Base-by-base conservation (phyloP, 129 eudicot genomes). In the Mikania micrantha region DNA sequence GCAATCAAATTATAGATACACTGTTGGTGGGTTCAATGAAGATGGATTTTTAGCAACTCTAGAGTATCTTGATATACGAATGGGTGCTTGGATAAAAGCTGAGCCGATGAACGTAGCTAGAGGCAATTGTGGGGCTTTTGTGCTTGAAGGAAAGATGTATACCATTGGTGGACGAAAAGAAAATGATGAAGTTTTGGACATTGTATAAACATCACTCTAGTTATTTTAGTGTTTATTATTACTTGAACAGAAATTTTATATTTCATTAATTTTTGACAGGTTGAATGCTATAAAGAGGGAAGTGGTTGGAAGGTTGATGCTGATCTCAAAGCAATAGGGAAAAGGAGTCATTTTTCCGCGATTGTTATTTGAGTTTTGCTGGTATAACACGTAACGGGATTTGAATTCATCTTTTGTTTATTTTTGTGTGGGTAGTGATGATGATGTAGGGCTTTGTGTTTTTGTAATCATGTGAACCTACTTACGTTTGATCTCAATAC, bases 11-110 rank as follows among this genome's bases (percentile, higher is more conserved):
- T 63, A 74, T 79, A 90, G 97, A 76, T 86, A 84, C 71, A 85
- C 97, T 21, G 19, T 90, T 47, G 97, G 97, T 57, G 97, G 97
- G 45, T 80, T 34, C 66, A 78, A 84, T 73, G 97, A 85, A 38
- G 41, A 28, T 5, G 41, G 31, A 10, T 80, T 77, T 80, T 77
- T 90, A 9, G 25, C 85, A 25, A 77, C 74, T 4, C 81, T 86
- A 4, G 97, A 90, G 47, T 64, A 66, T 25, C 67, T 75, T 17
- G 97, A 90, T 68, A 83, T 86, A 17, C 97, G 97, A 8, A 40
- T 73, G 82, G 82, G 82, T 44, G 70, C 74, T 15, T 90, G 97
- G 97, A 72, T 78, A 70, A 64, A 70, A 22, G 77, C 47, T 11
- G 87, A 84, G 25, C 73, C 95, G 1, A 86, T 90, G 97, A 77